Evolutionary conservation across 163 green algal genomes (phyloP).

Genomic region (Scenedesmus sp.): DNA sequence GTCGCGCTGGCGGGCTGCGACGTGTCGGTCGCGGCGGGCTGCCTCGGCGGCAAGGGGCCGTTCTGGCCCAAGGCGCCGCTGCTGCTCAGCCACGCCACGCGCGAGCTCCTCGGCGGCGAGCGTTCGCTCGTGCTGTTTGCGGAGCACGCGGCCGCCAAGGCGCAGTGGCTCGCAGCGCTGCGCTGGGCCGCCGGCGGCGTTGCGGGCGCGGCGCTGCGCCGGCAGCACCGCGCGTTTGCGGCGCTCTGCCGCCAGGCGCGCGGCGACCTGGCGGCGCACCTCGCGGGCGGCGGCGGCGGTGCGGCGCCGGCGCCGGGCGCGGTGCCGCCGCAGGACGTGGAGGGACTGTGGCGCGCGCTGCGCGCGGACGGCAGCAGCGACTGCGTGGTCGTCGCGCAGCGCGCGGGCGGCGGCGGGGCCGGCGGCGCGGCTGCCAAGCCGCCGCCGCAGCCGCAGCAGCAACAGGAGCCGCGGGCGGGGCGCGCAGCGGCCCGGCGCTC

Average conservation of each 20-base stretch:
- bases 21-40: neutral
- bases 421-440: neutral
- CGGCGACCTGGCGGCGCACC: too few species aligned
- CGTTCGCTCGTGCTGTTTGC: slow-evolving; percentile 15
- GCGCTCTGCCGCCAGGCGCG: neutral
- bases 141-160: slow-evolving; percentile 23
- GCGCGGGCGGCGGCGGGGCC: too few species aligned
- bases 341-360: too few species aligned
- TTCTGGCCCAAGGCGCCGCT: slow-evolving; percentile 41
- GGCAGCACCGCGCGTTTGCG: neutral
- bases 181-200: neutral
- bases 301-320: too few species aligned
- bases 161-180: slow-evolving; percentile 27
- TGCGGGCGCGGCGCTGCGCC: neutral
- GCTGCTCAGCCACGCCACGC: slow-evolving; percentile 10
- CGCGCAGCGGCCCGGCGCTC: too few species aligned
- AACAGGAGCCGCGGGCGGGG: neutral
- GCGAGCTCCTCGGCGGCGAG: slow-evolving; percentile 14
- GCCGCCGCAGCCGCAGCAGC: neutral
- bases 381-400: too few species aligned
- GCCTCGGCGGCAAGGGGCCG: slow-evolving; percentile 5
- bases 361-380: too few species aligned
- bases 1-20: neutral
- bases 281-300: too few species aligned
- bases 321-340: too few species aligned